Percentiles rank a stretch among this genome's conserved stretches.
Conservation (phyloP, 257 asterid species). For the Ilex aquifolium region DNA sequence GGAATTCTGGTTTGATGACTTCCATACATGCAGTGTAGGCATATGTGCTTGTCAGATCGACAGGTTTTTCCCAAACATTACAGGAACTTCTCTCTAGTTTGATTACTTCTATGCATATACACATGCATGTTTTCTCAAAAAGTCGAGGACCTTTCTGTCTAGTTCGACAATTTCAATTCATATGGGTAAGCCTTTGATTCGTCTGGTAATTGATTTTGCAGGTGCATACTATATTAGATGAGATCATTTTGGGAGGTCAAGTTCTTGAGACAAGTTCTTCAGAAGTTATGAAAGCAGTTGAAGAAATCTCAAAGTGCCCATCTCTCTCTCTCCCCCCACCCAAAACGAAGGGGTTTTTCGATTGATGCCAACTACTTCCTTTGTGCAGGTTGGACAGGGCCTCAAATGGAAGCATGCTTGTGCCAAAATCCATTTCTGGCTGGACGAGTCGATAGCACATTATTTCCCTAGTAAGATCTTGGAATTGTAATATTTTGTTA, state of each 20-base stretch:
- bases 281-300: constrained; percentile 71
- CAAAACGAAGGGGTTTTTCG: not conserved
- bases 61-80: no score
- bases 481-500: not conserved
- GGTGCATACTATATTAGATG: constrained; percentile 91
- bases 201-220: constrained; percentile 9
- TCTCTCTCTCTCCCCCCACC: constrained; percentile 9
- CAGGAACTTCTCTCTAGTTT: no score
- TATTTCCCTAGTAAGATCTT: constrained; percentile 12
- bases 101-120: no score
- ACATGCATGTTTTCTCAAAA: no score
- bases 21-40: no score
- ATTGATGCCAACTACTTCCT: constrained; percentile 13
- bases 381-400: constrained; percentile 62
- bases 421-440: constrained; percentile 41
- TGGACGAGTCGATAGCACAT: constrained; percentile 63
- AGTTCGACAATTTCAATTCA: no score
- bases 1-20: no score
- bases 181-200: no score
- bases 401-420: constrained; percentile 33
- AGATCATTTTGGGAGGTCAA: constrained; percentile 91
- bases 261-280: constrained; percentile 84
- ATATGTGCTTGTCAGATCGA: no score
- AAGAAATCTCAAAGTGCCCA: constrained; percentile 62
- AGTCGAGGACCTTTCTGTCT: no score